These are phyloP conservation scores for Pelargonium myrrhifolium DNA, from an alignment of 441 rosid species.

Conservation along the genomic window DNA sequence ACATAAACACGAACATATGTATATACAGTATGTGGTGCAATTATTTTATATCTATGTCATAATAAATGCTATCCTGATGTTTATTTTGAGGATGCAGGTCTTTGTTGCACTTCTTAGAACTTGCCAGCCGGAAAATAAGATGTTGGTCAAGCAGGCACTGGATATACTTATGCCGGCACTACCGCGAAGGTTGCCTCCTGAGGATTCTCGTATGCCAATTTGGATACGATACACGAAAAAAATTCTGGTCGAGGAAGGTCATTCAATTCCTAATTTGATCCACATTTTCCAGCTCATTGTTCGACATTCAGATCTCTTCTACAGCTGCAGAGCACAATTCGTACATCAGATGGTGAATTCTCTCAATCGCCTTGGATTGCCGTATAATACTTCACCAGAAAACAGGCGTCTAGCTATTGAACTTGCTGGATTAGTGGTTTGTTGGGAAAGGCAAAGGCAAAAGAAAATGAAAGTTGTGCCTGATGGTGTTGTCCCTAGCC, in stretches of 20 bases:
- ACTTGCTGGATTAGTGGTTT: conserved; percentile 98
- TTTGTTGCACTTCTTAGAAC: conserved; percentile 98
- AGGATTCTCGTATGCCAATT: conserved; percentile 96
- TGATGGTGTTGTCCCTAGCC: conserved; percentile 51
- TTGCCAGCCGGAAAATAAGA: conserved; percentile 93
- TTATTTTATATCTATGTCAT: not conserved
- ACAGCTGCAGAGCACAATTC: conserved; percentile 95
- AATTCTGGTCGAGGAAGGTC: conserved; percentile 96
- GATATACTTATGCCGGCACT: conserved; percentile 98
- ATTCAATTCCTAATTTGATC: conserved; percentile 87
- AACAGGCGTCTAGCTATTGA: conserved; percentile 97
- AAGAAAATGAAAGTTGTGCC: conserved; percentile 56
- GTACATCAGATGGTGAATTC: conserved; percentile 99
- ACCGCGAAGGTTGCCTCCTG: conserved; percentile 88
- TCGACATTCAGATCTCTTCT: conserved; percentile 91
- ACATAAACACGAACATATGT: not conserved
- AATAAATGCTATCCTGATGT: conserved; percentile 13
- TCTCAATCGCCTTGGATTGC: conserved; percentile 95
- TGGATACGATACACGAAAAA: conserved; percentile 98
- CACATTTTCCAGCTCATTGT: conserved; percentile 97
- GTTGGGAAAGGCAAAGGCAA: conserved; percentile 97
- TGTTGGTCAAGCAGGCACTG: conserved; percentile 97
- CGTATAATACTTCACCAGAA: conserved; percentile 82
- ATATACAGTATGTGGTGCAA: not conserved
- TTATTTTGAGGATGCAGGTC: conserved; percentile 51